phyloP scores from a whole-genome alignment of 345 rosid species.

The Erodium maritimum region DNA sequence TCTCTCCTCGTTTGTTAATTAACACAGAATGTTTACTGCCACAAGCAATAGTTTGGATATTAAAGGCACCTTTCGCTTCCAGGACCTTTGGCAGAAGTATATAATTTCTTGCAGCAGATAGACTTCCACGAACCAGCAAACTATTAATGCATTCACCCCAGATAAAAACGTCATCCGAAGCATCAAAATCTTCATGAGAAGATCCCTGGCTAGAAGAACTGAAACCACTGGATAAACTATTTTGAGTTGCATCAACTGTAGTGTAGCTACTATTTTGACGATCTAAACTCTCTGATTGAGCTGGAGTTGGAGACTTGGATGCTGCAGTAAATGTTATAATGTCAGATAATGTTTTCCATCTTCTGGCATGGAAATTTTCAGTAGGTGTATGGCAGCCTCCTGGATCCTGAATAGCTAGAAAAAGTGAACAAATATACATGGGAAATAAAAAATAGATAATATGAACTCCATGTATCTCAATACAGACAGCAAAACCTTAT shows the following conservation, averaged over 20 bases:
- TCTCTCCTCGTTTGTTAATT: conserved; percentile 36
- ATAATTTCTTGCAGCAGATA: conserved; percentile 19
- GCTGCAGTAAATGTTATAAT: conserved; percentile 37
- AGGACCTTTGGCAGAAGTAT: conserved; percentile 28
- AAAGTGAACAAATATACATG: not conserved
- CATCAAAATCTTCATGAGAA: conserved; percentile 25
- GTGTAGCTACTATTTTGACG: conserved; percentile 17
- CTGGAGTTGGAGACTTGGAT: conserved; percentile 25
- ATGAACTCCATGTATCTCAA: not conserved
- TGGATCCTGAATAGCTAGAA: not conserved
- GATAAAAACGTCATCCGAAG: conserved; percentile 30
- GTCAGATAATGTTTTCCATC: conserved; percentile 37
- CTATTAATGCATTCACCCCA: conserved; percentile 38
- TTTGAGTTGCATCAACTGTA: conserved; percentile 29
- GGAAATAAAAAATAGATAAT: not conserved
- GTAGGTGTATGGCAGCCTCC: not conserved
- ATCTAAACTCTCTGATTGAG: conserved; percentile 30
- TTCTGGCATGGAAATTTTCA: not conserved
- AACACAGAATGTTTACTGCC: conserved; percentile 35
- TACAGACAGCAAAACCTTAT: not conserved
- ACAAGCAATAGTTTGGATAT: conserved; percentile 31
- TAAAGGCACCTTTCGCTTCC: conserved; percentile 32
- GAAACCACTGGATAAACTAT: conserved; percentile 42
- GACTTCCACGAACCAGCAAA: conserved; percentile 16
- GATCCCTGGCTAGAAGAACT: conserved; percentile 39